Percentiles rank a stretch among this genome's conserved stretches.
phyloP scores from a whole-genome alignment of 2,329 filamentous ascomycete genomes.

The Coleophoma cylindrospora region DNA sequence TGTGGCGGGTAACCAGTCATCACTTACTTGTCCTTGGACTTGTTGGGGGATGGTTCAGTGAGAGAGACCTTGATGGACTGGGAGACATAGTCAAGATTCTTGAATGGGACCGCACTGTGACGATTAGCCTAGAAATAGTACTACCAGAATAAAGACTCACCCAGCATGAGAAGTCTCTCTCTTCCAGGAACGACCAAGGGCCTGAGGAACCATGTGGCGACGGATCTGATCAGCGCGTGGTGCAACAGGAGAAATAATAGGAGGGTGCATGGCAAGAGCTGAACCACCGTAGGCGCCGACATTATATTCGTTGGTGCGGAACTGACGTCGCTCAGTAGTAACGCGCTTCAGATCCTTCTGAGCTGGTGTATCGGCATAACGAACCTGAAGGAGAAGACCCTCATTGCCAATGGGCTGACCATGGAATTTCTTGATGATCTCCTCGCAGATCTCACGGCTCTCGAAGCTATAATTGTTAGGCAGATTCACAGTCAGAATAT shows the following conservation, averaged over 20 bases:
- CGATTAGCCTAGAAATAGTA: constrained; percentile 2
- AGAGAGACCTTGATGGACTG: constrained; percentile 19
- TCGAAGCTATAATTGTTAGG: constrained; percentile 64
- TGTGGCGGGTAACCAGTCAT: neutral
- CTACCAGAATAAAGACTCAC: constrained; percentile 7
- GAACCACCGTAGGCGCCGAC: constrained; percentile 61
- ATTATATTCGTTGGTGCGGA: constrained; percentile 94
- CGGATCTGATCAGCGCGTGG: constrained; percentile 25
- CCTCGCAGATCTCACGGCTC: constrained; percentile 80
- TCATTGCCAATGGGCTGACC: constrained; percentile 73
- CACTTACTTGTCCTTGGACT: constrained; percentile 21
- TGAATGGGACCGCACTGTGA: constrained; percentile 21
- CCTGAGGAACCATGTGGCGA: constrained; percentile 20
- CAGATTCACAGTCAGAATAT: constrained; percentile 2
- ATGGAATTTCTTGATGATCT: constrained; percentile 83
- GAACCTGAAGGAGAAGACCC: constrained; percentile 82
- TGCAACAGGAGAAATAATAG: constrained; percentile 29
- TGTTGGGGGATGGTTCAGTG: constrained; percentile 18
- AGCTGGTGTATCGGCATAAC: constrained; percentile 92
- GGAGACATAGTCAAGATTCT: constrained; percentile 21
- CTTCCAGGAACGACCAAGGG: constrained; percentile 27
- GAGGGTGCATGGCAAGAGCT: constrained; percentile 44
- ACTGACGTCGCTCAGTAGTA: constrained; percentile 90
- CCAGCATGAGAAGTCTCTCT: constrained; percentile 18
- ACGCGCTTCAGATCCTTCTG: constrained; percentile 96